Percentiles rank a stretch among this genome's conserved stretches.
Evolutionary conservation across 352 stramenopile genomes (phyloP).

Genomic region (Phytophthora aleatoria): DNA sequence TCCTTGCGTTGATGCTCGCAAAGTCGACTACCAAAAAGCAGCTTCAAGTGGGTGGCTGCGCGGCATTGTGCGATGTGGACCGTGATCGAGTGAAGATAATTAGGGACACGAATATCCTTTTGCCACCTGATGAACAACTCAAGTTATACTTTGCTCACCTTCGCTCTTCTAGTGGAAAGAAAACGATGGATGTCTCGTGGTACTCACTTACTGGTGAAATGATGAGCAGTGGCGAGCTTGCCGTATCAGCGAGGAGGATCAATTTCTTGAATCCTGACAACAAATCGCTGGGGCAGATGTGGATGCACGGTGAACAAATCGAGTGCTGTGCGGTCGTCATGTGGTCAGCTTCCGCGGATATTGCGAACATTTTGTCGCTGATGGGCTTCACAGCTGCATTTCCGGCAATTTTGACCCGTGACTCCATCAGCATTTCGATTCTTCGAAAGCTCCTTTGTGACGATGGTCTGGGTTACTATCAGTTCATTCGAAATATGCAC

Average conservation of each 20-base stretch:
- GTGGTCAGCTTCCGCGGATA: conserved; percentile 10
- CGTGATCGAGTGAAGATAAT: conserved; percentile 4
- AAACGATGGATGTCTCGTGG: conserved; percentile 7
- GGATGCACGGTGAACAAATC: neutral
- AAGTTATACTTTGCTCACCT: conserved; percentile 14
- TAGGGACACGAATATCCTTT: conserved; percentile 4
- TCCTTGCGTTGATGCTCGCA: conserved; percentile 5
- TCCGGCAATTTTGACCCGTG: neutral
- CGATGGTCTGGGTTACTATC: conserved; percentile 6
- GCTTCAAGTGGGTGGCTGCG: neutral
- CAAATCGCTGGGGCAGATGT: conserved; percentile 4
- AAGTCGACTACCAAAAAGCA: neutral
- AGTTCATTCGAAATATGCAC: conserved; percentile 3
- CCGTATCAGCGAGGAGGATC: neutral
- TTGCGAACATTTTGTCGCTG: conserved; percentile 1
- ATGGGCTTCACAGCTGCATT: conserved; percentile 10
- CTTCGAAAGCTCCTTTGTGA: conserved; percentile 4
- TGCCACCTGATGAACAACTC: conserved; percentile 7
- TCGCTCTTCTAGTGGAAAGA: neutral
- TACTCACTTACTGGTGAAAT: conserved; percentile 4
- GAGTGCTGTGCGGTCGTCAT: conserved; percentile 5
- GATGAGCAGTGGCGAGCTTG: neutral
- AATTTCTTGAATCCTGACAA: conserved; percentile 19
- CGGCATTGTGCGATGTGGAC: conserved; percentile 3
- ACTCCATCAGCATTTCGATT: neutral